Conservation (phyloP, 306 rosid genomes). For the Fragaria nilgerrensis region DNA sequence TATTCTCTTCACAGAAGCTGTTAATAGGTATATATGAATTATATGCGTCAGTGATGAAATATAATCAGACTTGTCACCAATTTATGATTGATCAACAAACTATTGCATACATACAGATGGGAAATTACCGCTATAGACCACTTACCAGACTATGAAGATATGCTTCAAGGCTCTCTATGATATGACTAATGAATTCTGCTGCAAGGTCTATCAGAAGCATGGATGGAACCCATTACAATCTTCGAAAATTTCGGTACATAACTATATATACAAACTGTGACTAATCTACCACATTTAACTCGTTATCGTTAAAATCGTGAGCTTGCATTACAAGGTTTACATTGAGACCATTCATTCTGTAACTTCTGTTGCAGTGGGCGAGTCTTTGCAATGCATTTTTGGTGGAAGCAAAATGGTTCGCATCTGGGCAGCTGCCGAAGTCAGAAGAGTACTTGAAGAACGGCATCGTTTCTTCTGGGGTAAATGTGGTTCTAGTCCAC, state of each 20-base stretch:
- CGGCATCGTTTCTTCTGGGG: conserved; percentile 61
- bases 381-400: conserved; percentile 55
- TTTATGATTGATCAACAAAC: neutral
- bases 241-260: conserved; percentile 27
- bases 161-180: no score
- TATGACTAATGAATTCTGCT: conserved; percentile 39
- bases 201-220: conserved; percentile 35
- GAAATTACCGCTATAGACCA: no score
- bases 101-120: neutral
- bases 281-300: neutral
- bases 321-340: neutral
- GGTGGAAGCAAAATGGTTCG: conserved; percentile 73
- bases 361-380: conserved; percentile 43
- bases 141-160: no score
- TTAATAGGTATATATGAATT: conserved; percentile 47
- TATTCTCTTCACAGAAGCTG: conserved; percentile 51
- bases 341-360: neutral
- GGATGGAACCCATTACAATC: conserved; percentile 50
- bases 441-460: conserved; percentile 59
- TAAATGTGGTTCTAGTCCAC: conserved; percentile 46
- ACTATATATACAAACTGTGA: neutral
- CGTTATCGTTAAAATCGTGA: neutral
- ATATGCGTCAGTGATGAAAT: neutral
- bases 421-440: conserved; percentile 37
- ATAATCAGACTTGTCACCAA: no score